Evolutionary conservation across 805 yeast species (phyloP), one percentile per base, ranked within the genome.

Genomic region (Starmerella ratchasimensis): DNA sequence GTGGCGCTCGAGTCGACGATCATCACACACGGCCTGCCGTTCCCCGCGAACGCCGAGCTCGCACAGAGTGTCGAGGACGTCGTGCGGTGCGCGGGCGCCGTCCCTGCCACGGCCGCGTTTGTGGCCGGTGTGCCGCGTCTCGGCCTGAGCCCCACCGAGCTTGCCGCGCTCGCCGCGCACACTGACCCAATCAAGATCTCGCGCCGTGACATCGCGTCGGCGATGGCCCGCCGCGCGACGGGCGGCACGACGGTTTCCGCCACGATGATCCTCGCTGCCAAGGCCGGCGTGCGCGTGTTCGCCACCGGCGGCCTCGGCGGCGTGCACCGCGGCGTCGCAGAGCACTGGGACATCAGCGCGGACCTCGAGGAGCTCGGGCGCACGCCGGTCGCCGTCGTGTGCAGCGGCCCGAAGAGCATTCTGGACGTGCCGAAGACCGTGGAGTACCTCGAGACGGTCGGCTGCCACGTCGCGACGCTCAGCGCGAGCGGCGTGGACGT

Each of bases 281-380:
- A 59, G 50, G 84, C 86, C 0, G 90, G 93, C 0, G 80, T 83
- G 47, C 68, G 71, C 48, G 82, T 84, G 10, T 84, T 83, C 64
- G 90, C 93, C 1, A 84, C 95, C 2, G 95, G 95, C 23, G 95
- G 95, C 1, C 64, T 83, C 15, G 95, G 95, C 16, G 95, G 95
- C 16, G 94, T 82, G 9, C 93, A 83, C 50, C 67, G 81, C 39
- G 80, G 79, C 6, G 88, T 80, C 16, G 78, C 79, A 38, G 46
- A 59, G 21, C 72, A 84, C 2, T 69, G 81, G 74, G 95, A 83
- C 56, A 64, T 83, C 18, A 75, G 86, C 49, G 93, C 94, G 2
- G 95, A 83, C 57, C 66, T 83, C 44, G 86, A 82, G 34, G 95
- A 83, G 53, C 63, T 84, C 37, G 77, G 84, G 1, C 65, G 74